Percentiles rank a stretch among this genome's conserved stretches.
phyloP scores from a whole-genome alignment of 2,329 filamentous ascomycete species.

The Monilinia aucupariae region DNA sequence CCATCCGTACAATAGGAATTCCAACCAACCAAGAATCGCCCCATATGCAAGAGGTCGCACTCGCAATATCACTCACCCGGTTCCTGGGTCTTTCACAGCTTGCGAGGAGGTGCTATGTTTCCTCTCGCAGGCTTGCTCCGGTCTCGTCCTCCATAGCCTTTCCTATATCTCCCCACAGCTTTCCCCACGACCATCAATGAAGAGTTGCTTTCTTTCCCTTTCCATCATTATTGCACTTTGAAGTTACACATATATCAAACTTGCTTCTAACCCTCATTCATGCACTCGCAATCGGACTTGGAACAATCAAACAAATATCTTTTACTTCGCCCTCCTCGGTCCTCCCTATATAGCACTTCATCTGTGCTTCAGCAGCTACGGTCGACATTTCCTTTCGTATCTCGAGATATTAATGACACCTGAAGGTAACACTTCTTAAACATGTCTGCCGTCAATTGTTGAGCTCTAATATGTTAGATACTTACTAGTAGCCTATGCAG shows the following conservation, averaged over 20 bases:
- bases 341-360: neutral
- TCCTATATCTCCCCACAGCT: conserved; percentile 15
- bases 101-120: conserved; percentile 8
- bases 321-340: conserved; percentile 13
- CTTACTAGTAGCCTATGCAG: conserved; percentile 16
- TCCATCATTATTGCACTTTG: conserved; percentile 8
- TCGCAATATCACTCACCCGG: conserved; percentile 16
- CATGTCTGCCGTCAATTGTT: neutral
- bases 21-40: conserved; percentile 7
- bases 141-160: conserved; percentile 12
- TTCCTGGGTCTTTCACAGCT: conserved; percentile 15
- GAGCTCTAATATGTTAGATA: conserved; percentile 11
- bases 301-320: conserved; percentile 11
- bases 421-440: conserved; percentile 6
- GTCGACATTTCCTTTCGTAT: neutral
- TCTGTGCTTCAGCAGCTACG: conserved; percentile 2
- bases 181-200: conserved; percentile 10
- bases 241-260: conserved; percentile 8
- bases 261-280: conserved; percentile 11
- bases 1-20: neutral
- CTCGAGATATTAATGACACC: conserved; percentile 6
- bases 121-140: neutral
- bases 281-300: conserved; percentile 12
- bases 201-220: conserved; percentile 4
- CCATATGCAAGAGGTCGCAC: conserved; percentile 2